Evolutionary conservation across 768 basidiomycete species (phyloP).

Genomic region (Hygrophorus russula): DNA sequence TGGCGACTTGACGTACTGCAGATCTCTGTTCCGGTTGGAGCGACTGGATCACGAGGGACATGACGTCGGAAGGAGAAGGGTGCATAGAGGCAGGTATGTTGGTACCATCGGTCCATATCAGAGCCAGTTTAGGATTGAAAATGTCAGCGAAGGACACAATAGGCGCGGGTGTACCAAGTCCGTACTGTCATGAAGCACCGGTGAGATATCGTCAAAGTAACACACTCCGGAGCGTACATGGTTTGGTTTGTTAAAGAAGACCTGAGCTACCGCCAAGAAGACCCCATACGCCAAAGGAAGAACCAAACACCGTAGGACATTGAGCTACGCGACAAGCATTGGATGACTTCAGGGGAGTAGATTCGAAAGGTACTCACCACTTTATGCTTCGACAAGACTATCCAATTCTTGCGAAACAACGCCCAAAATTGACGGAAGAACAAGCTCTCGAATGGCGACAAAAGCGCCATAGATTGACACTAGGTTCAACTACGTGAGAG

Average conservation of each 20-base stretch:
- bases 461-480: too few relatives aligned
- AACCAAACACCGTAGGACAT: constrained; percentile 49
- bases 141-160: constrained; percentile 33
- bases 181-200: constrained; percentile 34
- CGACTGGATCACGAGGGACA: constrained; percentile 43
- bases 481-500: too few relatives aligned
- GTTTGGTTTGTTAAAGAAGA: constrained; percentile 47
- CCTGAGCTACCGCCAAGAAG: constrained; percentile 54
- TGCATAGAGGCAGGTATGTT: constrained; percentile 38
- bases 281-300: constrained; percentile 56
- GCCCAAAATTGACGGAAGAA: constrained; percentile 54
- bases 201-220: background rate
- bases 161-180: constrained; percentile 45
- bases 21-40: constrained; percentile 37
- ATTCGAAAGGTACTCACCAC: constrained; percentile 32
- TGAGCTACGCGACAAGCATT: constrained; percentile 39
- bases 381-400: constrained; percentile 54
- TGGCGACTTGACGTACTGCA: constrained; percentile 38
- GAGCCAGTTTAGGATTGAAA: constrained; percentile 39
- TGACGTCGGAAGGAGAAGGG: constrained; percentile 49
- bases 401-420: constrained; percentile 67
- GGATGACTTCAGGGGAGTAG: constrained; percentile 1
- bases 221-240: constrained; percentile 36
- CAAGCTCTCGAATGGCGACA: too few relatives aligned
- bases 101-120: constrained; percentile 67